These are phyloP conservation scores for Ascochyta clinopodiicola DNA, from an alignment of 2,329 filamentous ascomycete genomes.

Conservation along the genomic window DNA sequence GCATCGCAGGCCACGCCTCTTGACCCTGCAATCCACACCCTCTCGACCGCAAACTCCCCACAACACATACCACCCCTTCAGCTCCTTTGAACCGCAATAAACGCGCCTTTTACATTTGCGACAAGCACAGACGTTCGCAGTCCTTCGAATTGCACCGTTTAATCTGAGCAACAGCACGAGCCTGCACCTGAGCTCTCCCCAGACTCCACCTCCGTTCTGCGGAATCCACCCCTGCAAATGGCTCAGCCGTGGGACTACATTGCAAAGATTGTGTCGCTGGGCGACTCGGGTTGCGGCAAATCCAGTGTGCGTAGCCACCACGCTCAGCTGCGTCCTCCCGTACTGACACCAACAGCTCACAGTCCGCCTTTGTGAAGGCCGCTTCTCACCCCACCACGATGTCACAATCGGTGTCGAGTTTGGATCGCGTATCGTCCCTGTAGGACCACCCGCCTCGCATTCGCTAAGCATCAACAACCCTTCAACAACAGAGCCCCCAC, in stretches of 20 bases:
- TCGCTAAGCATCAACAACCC: constrained; percentile 62
- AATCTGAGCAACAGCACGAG: constrained; percentile 1
- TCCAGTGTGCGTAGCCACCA: constrained; percentile 62
- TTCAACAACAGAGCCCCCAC: constrained; percentile 21
- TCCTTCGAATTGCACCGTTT: background rate
- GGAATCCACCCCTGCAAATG: constrained; percentile 42
- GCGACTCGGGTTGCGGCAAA: constrained; percentile 96
- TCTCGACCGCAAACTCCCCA: constrained; percentile 2
- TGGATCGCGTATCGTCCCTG: constrained; percentile 88
- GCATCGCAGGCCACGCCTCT: constrained; percentile 22
- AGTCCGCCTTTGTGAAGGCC: constrained; percentile 93
- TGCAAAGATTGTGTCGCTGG: constrained; percentile 96
- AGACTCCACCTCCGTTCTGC: constrained; percentile 10
- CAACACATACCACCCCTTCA: background rate
- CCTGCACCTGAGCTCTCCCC: constrained; percentile 6
- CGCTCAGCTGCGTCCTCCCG: background rate
- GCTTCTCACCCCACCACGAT: constrained; percentile 93
- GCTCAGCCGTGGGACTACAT: constrained; percentile 94
- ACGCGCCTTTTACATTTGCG: background rate
- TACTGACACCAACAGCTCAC: constrained; percentile 66
- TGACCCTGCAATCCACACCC: constrained; percentile 12
- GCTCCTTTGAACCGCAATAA: background rate
- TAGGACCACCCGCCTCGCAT: constrained; percentile 78
- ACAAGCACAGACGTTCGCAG: background rate
- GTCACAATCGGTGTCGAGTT: constrained; percentile 98